Conservation (phyloP, 2,329 filamentous ascomycete genomes). For the Aspergillus sp. region DNA sequence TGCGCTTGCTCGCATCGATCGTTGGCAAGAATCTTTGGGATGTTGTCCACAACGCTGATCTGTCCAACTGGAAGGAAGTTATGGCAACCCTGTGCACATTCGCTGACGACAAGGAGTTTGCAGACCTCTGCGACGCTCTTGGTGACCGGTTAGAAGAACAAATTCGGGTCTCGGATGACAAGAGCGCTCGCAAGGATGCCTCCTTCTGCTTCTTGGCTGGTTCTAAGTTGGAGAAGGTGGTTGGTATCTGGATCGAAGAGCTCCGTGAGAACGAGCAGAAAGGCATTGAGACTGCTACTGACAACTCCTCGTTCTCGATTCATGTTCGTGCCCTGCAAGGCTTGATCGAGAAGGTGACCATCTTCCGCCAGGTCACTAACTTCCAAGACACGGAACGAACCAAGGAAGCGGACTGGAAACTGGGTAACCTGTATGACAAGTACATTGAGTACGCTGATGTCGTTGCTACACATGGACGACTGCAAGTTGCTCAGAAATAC, state of each 20-base stretch:
- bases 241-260: constrained; percentile 88
- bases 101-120: constrained; percentile 83
- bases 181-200: constrained; percentile 70
- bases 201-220: constrained; percentile 95
- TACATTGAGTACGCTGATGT: constrained; percentile 98
- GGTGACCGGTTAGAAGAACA: constrained; percentile 83
- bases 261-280: constrained; percentile 78
- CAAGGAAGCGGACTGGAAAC: constrained; percentile 78
- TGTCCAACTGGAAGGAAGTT: constrained; percentile 92
- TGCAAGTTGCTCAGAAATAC: constrained; percentile 84
- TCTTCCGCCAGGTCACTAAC: constrained; percentile 91
- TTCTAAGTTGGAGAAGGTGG: constrained; percentile 95
- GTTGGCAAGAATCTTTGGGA: constrained; percentile 98
- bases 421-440: constrained; percentile 82
- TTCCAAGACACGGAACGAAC: constrained; percentile 75
- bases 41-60: constrained; percentile 90
- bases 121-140: constrained; percentile 89
- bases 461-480: constrained; percentile 80
- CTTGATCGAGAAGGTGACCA: constrained; percentile 96
- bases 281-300: constrained; percentile 62
- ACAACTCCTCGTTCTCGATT: constrained; percentile 82
- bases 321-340: constrained; percentile 84
- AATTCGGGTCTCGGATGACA: constrained; percentile 51
- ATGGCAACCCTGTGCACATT: constrained; percentile 96
- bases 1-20: constrained; percentile 83